Percentiles rank a stretch among this genome's conserved stretches.
Conservation (phyloP, 2,329 filamentous ascomycete genomes). For the Ceratocystis lukuohia region DNA sequence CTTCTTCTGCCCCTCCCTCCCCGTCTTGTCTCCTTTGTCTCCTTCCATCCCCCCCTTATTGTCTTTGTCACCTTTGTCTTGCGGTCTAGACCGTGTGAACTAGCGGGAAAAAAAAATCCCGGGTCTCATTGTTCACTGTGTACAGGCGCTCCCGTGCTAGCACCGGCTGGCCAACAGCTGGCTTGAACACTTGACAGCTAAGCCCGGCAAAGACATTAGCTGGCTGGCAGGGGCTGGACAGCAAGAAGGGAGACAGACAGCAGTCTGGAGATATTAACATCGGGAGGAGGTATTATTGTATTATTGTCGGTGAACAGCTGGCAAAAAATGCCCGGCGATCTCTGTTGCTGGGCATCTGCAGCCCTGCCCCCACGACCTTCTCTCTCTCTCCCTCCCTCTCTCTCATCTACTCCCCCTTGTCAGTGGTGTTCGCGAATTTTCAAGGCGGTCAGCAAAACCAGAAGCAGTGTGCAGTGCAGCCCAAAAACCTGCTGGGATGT, state of each 20-base stretch:
- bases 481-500: background rate
- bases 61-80: conserved; percentile 3
- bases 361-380: background rate
- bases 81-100: conserved; percentile 2
- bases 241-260: background rate
- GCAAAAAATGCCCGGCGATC: background rate
- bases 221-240: too few relatives aligned
- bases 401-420: background rate
- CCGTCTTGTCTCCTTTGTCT: too few relatives aligned
- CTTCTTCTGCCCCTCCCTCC: background rate
- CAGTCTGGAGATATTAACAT: background rate
- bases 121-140: background rate
- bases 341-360: background rate
- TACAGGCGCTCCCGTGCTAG: background rate
- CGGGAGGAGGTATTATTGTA: too few relatives aligned
- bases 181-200: background rate
- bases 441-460: background rate
- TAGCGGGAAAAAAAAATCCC: background rate
- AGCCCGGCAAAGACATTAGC: background rate
- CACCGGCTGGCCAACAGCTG: background rate
- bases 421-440: background rate
- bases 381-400: too few relatives aligned
- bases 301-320: background rate
- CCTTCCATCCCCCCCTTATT: too few relatives aligned
- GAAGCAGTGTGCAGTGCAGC: background rate